These are phyloP conservation scores for Chlorella sp. DNA, from an alignment of 139 green algal genomes.

Conservation along the genomic window DNA sequence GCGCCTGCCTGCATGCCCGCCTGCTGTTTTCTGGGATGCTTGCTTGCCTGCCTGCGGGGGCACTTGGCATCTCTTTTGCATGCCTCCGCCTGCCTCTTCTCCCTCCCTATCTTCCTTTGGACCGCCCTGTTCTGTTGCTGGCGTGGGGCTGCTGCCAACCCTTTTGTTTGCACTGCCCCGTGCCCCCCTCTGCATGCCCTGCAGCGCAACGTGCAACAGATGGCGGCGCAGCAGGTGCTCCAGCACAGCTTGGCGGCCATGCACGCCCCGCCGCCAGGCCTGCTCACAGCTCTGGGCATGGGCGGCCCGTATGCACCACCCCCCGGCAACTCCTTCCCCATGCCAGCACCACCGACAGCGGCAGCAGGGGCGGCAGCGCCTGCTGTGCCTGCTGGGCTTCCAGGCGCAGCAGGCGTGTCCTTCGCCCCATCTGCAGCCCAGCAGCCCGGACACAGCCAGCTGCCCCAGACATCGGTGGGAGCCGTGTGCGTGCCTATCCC, in stretches of 20 bases:
- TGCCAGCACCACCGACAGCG: neutral
- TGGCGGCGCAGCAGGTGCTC: conserved; percentile 52
- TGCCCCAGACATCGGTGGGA: neutral
- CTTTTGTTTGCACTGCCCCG: neutral
- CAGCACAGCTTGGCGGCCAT: conserved; percentile 42
- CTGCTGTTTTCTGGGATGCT: neutral
- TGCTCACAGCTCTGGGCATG: conserved; percentile 10
- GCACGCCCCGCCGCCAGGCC: conserved; percentile 1
- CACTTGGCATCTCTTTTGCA: no score
- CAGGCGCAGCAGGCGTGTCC: no score
- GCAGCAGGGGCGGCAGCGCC: neutral
- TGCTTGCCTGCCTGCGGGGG: neutral
- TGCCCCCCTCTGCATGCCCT: neutral
- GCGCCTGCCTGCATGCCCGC: neutral
- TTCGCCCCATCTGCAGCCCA: no score
- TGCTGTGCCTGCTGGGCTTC: neutral
- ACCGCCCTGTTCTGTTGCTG: no score
- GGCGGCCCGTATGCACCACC: neutral
- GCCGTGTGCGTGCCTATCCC: no score
- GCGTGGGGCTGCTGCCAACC: no score
- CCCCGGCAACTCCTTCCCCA: neutral
- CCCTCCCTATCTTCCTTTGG: no score
- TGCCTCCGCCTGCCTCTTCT: neutral
- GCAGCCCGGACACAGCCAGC: neutral
- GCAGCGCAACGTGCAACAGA: conserved; percentile 48